A percentile compares a stretch with the other conserved stretches of the same genome.
These are phyloP conservation scores for Pseudonitzschia delicatissima DNA, from an alignment of 108 stramenopile species.

Conservation along the genomic window DNA sequence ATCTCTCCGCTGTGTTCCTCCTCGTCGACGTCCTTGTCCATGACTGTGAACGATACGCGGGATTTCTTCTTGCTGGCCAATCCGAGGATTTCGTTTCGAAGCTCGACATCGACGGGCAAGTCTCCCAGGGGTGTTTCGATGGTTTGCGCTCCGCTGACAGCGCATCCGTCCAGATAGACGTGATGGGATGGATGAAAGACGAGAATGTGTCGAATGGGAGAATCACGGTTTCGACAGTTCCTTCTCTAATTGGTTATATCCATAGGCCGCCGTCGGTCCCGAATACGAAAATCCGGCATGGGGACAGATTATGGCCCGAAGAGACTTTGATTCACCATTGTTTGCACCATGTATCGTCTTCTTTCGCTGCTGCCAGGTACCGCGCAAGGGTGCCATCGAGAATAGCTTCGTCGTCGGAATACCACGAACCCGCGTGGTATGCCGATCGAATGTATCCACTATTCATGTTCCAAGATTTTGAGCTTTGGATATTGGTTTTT, in stretches of 20 bases:
- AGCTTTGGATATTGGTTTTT: no score
- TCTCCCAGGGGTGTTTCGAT: constrained; percentile 75
- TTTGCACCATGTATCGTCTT: neutral
- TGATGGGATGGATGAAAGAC: constrained; percentile 85
- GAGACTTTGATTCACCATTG: neutral
- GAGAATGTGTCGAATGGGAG: constrained; percentile 30
- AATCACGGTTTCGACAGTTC: constrained; percentile 16
- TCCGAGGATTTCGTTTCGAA: constrained; percentile 56
- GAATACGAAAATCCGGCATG: constrained; percentile 86
- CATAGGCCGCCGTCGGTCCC: constrained; percentile 84
- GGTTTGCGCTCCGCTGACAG: constrained; percentile 54
- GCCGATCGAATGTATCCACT: constrained; percentile 57
- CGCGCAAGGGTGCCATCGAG: constrained; percentile 45
- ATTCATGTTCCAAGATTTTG: no score
- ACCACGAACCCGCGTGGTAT: constrained; percentile 82
- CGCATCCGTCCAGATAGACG: constrained; percentile 76
- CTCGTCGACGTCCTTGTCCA: constrained; percentile 66
- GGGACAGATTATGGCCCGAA: constrained; percentile 68
- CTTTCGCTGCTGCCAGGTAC: constrained; percentile 28
- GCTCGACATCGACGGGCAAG: constrained; percentile 54
- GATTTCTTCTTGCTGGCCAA: constrained; percentile 13
- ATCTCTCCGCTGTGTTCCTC: constrained; percentile 86
- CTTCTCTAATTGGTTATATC: constrained; percentile 49
- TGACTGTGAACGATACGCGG: constrained; percentile 36
- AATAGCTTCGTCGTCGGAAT: constrained; percentile 36